Evolutionary conservation across 208 protist species (phyloP), one percentile per base, ranked within the genome.

Genomic region (Acanthamoeba triangularis): DNA sequence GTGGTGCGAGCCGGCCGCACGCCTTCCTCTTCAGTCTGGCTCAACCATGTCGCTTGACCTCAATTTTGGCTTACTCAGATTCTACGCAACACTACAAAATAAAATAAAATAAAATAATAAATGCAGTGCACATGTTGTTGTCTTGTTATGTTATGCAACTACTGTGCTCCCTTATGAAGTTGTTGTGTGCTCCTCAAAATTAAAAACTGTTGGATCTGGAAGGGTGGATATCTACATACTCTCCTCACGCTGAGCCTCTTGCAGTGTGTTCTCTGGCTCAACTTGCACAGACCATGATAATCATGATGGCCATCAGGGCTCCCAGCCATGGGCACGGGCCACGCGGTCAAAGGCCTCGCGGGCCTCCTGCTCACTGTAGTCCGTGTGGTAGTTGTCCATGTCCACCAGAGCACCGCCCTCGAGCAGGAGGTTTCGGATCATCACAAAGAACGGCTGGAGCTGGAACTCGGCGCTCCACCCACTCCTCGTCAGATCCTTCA

Each of bases 311-410:
- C 28, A 28, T 93, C 37, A 93, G 49, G 88, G 88, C 61, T 82
- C 88, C 88, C 88, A 93, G 41, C 88, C 88, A 8, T 93, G 88
- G 7, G 88, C 88, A 8, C 69, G 47, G 41, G 88, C 88, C 8
- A 93, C 88, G 35, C 88, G 61, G 13, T 82, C 88, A 93, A 93
- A 93, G 35, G 88, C 88, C 59, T 93, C 88, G n/a, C 61, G 35
- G 37, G 88, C 88, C 30, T 93, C 88, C 23, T 28, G 56, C 69
- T 93, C 88, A 2, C 25, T 82, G 88, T 93, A 93, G 30, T 93
- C 88, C 3, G 28, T n/a, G 25, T 2, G 0, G 30, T 28, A 28
- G 44, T 93, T 93, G 88, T 93, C 88, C 88, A 93, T 93, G 69
- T 93, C 88, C 41, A 93, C 49, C n/a, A 93, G 69, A 0, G 88